Evolutionary conservation across 2,329 filamentous ascomycete genomes (phyloP), one percentile per base, ranked within the genome.

Genomic region (Claviceps digitariae): DNA sequence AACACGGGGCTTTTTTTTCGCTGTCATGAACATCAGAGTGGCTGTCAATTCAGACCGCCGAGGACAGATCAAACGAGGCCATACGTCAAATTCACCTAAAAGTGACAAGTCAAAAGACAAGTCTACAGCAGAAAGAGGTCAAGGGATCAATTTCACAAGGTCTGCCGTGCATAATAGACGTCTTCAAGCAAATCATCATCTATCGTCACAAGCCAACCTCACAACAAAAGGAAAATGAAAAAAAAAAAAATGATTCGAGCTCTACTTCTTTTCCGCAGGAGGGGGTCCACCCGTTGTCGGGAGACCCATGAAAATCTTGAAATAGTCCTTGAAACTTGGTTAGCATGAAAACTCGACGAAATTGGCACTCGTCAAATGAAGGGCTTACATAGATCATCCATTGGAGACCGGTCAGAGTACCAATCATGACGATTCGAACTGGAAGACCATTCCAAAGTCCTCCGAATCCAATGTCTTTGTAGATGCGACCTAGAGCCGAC

Each of bases 391-490:
- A 93, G 67, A 90, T 93, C 84, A 94, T 88, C 89, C 89, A 95
- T 73, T 95, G 90, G 57, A 95, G 72, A 55, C 87, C 88, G 21
- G 87, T 94, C 63, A 86, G 67, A 29, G 82, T 86, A 60, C 85
- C 87, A 58, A 94, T 88, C 90, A 95, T 95, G 63, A 95, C 82
- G 63, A 95, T 95, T 55, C 78, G 67, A 50, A 95, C 86, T 0
- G 87, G 84, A 46, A 96, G 72, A 9, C 90, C 90, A 64, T 94
- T 95, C 90, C 90, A 95, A 29, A 96, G 77, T n/a, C 90, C 90
- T 17, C 61, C 62, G 69, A 95, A 94, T 34, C 90, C 90, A 63
- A 94, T 93, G 40, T 94, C 86, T 63, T 77, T 80, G 72, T 95
- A 95, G 62, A 95, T 93, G 46, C 89, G 79, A 55, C 79, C 72